Base-by-base conservation (phyloP, 1,139 yeast species). In the Diutina catenulata region DNA sequence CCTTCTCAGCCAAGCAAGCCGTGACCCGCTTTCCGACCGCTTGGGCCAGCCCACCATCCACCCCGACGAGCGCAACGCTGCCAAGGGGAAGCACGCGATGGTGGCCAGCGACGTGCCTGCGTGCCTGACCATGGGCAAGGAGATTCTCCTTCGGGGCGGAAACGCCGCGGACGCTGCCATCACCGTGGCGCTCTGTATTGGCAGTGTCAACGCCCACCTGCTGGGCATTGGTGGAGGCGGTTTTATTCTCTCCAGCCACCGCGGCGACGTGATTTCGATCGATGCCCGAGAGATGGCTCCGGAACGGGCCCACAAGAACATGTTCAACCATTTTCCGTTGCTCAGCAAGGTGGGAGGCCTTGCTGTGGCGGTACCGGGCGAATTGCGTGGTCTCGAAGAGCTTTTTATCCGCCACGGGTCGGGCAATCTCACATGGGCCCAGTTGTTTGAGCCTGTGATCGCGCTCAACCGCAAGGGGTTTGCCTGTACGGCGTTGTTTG, bases 191-290 rank as follows among this genome's bases (percentile, higher is more conserved):
- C 63, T 91, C 21, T 91, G 98, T 53, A 75, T 91, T 28, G 97
- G 97, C 2, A 68, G 84, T 41, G 60, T 84, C 31, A 83, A 84
- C 52, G 77, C 87, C 43, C 87, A 77, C 52, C 80, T 88, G 37
- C 76, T 93, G 3, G 97, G 98, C 0, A 76, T 88, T 37, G 98
- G 98, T 2, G 98, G 97, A 3, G 96, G 96, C 8, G 83, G 81
- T 0, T 84, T 71, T 50, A 80, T 83, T 37, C 68, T 81, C 1
- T 74, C 82, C 36, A 64, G 72, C 31, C 53, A 49, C 32, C 55
- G 58, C 22, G 48, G 66, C 5, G 64, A 67, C 2, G 68, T 76
- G 5, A 46, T 79, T n/a, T 64, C 78, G 24, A 76, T 87, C 31
- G 94, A 91, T 59, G 94, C 94, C 31, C 62, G 97, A 44, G 98